Conservation (phyloP, 108 stramenopile species). For the Nannochloropsis oceanica region DNA sequence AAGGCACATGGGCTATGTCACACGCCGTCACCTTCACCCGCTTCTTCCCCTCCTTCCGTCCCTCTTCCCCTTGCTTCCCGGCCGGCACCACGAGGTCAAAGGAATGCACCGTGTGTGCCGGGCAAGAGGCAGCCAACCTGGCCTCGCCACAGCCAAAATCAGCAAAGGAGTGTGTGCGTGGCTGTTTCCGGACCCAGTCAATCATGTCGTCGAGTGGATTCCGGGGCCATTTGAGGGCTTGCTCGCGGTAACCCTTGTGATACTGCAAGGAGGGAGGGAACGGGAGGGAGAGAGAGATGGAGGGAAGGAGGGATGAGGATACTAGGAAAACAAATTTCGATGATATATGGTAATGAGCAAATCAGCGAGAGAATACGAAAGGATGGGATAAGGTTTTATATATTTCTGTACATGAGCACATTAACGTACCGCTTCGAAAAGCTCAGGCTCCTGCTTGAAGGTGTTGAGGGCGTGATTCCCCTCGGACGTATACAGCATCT, state of each 20-base stretch:
- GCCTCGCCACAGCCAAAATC: conserved; percentile 99
- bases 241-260: conserved; percentile 88
- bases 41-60: conserved; percentile 22
- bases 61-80: conserved; percentile 13
- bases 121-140: conserved; percentile 48
- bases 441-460: conserved; percentile 66
- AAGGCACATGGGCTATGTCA: conserved; percentile 87
- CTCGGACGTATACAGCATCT: conserved; percentile 79
- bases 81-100: conserved; percentile 80
- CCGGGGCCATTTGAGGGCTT: conserved; percentile 80
- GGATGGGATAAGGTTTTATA: neutral
- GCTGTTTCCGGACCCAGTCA: conserved; percentile 40
- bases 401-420: neutral
- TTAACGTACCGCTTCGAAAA: conserved; percentile 59
- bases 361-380: neutral
- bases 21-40: conserved; percentile 76
- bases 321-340: too few species aligned
- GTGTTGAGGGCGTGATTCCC: conserved; percentile 50
- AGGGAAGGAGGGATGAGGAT: neutral
- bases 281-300: neutral
- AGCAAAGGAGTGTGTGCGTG: conserved; percentile 48
- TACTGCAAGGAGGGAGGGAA: conserved; percentile 36
- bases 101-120: conserved; percentile 49
- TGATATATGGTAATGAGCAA: neutral
- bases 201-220: conserved; percentile 93